Percentiles rank a stretch among this genome's conserved stretches.
Conservation (phyloP, 805 yeast genomes). For the Tetrapisispora arboricola region DNA sequence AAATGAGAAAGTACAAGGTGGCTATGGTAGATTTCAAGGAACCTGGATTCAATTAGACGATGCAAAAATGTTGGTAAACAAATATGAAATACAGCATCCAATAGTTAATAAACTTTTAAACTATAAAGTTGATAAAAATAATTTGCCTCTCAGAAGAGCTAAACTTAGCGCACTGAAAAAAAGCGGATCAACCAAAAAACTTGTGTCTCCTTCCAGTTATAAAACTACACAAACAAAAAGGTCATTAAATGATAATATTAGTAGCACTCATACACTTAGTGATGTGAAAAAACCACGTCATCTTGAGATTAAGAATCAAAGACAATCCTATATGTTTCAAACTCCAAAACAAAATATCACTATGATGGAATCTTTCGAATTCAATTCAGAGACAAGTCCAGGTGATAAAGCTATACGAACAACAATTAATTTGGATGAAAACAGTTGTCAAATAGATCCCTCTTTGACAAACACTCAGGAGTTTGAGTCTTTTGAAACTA, state of each 20-base stretch:
- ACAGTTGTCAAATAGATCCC: not conserved
- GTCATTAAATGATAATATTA: not conserved
- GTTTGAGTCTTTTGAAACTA: not conserved
- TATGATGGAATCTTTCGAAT: conserved; percentile 21
- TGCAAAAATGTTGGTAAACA: conserved; percentile 48
- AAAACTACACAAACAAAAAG: conserved; percentile 26
- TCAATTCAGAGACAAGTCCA: conserved; percentile 22
- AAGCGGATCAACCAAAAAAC: conserved; percentile 21
- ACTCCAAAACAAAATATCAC: conserved; percentile 7
- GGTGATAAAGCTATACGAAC: conserved; percentile 6
- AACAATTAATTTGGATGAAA: not conserved
- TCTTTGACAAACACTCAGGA: not conserved
- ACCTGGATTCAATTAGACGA: conserved; percentile 71
- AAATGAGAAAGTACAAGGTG: conserved; percentile 79
- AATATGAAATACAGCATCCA: conserved; percentile 40
- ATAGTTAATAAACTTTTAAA: conserved; percentile 42
- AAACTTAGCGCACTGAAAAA: conserved; percentile 27
- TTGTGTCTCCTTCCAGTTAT: conserved; percentile 27
- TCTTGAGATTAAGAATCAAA: not conserved
- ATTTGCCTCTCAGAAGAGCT: conserved; percentile 34
- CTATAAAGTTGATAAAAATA: conserved; percentile 39
- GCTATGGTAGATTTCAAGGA: conserved; percentile 77
- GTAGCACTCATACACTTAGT: too few relatives aligned
- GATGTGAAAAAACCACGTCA: too few relatives aligned
- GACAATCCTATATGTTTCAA: not conserved